Evolutionary conservation across 495 filamentous ascomycete genomes (phyloP).

Genomic region (Podospora sp.): DNA sequence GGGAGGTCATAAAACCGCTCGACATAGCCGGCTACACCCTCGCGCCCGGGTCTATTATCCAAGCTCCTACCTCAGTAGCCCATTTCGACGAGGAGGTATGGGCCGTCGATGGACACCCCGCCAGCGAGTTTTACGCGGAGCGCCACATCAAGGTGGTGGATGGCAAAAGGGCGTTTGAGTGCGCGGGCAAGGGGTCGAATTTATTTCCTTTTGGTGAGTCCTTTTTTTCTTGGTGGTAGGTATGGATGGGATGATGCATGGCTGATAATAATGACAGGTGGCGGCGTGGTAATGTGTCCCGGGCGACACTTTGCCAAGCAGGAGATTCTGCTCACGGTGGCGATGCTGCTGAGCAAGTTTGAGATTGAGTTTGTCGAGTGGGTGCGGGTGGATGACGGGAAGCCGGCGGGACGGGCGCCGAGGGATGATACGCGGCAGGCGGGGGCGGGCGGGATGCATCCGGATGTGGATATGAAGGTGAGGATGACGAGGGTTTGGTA

Average conservation of each 20-base stretch:
- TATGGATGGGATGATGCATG: not conserved
- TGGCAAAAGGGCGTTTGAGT: constrained; percentile 13
- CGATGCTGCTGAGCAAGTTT: constrained; percentile 4
- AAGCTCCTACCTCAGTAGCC: not conserved
- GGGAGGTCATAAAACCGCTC: not conserved
- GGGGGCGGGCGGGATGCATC: not conserved
- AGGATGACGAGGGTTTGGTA: not conserved
- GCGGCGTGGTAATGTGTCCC: constrained; percentile 39
- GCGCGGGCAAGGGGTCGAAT: constrained; percentile 20
- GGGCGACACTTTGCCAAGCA: constrained; percentile 8
- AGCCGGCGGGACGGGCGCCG: not conserved
- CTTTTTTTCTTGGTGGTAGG: not conserved
- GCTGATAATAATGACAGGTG: constrained; percentile 27
- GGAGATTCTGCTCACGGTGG: constrained; percentile 8
- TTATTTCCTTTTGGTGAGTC: constrained; percentile 40
- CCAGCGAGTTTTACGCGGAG: constrained; percentile 4
- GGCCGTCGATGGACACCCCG: constrained; percentile 11
- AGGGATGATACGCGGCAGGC: not conserved
- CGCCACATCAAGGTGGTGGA: constrained; percentile 3
- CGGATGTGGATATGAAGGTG: constrained; percentile 6
- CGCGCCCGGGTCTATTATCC: not conserved
- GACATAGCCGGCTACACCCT: not conserved
- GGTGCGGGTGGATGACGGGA: constrained; percentile 2
- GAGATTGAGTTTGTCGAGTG: constrained; percentile 12
- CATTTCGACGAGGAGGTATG: constrained; percentile 7